A percentile compares a stretch with the other conserved stretches of the same genome.
These are phyloP conservation scores for Pleoardoris graminearum DNA, from an alignment of 2,329 filamentous ascomycete species.

Conservation along the genomic window DNA sequence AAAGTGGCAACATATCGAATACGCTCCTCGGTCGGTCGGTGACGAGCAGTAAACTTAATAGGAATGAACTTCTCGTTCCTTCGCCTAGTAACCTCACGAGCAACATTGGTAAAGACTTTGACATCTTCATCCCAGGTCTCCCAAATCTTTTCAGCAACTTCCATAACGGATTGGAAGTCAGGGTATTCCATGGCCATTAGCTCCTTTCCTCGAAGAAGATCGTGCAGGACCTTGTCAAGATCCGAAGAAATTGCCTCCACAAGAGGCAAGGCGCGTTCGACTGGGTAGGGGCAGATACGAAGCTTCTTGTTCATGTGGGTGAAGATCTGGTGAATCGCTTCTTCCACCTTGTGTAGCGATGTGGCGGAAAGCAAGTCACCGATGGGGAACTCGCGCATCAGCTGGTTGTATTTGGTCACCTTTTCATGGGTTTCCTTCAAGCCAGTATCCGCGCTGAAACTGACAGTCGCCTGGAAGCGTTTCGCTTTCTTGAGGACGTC, in stretches of 20 bases:
- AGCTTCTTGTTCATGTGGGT: conserved; percentile 96
- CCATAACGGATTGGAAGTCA: conserved; percentile 87
- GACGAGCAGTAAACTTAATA: conserved; percentile 90
- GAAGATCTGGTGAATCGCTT: conserved; percentile 89
- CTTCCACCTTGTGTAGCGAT: conserved; percentile 82
- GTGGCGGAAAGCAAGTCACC: conserved; percentile 94
- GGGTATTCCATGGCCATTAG: conserved; percentile 90
- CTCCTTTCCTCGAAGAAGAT: conserved; percentile 80
- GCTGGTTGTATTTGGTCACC: conserved; percentile 97
- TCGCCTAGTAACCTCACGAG: conserved; percentile 88
- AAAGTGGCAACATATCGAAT: conserved; percentile 94
- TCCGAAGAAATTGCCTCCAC: conserved; percentile 96
- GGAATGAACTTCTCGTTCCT: conserved; percentile 98
- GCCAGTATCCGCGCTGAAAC: conserved; percentile 93
- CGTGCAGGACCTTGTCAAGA: conserved; percentile 82
- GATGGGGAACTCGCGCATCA: conserved; percentile 97
- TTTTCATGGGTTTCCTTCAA: conserved; percentile 94
- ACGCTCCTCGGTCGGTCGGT: conserved; percentile 85
- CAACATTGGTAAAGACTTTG: conserved; percentile 97
- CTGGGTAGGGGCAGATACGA: conserved; percentile 92
- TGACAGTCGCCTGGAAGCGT: conserved; percentile 95
- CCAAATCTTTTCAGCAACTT: conserved; percentile 82
- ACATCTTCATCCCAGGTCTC: conserved; percentile 91
- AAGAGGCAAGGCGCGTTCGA: conserved; percentile 86
- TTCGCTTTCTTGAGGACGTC: conserved; percentile 97